Evolutionary conservation across 1,139 yeast species (phyloP).

Genomic region (Hyphopichia wangnamkhiaoensis): DNA sequence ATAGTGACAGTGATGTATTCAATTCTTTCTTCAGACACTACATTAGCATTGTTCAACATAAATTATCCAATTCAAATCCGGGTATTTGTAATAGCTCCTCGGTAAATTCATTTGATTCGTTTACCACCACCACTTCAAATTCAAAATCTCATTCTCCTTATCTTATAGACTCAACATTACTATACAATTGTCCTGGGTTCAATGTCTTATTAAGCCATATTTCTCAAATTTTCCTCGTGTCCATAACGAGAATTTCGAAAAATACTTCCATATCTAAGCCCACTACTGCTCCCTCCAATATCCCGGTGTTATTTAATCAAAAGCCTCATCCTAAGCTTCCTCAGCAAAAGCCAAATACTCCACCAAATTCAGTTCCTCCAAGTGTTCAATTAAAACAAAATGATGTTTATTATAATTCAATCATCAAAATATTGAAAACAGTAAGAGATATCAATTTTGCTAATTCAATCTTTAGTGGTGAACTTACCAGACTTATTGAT

Average conservation of each 20-base stretch:
- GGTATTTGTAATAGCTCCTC: no score
- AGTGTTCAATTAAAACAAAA: slow-evolving; percentile 18
- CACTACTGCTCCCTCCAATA: slow-evolving; percentile 15
- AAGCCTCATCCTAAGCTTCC: slow-evolving; percentile 15
- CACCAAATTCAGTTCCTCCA: slow-evolving; percentile 10
- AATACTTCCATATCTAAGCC: slow-evolving; percentile 12
- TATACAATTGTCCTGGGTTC: slow-evolving; percentile 36
- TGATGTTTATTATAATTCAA: slow-evolving; percentile 38
- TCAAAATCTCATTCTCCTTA: background rate
- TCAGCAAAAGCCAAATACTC: slow-evolving; percentile 5
- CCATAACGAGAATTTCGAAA: slow-evolving; percentile 33
- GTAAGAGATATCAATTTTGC: slow-evolving; percentile 46
- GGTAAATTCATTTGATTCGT: slow-evolving; percentile 30
- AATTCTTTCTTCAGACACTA: slow-evolving; percentile 77
- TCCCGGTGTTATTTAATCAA: slow-evolving; percentile 6
- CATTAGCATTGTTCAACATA: slow-evolving; percentile 18
- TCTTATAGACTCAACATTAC: background rate
- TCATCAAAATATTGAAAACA: slow-evolving; percentile 44
- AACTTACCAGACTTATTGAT: slow-evolving; percentile 24
- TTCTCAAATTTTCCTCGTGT: slow-evolving; percentile 36
- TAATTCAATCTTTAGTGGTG: slow-evolving; percentile 4
- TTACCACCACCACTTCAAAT: slow-evolving; percentile 17
- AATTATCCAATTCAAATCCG: slow-evolving; percentile 10
- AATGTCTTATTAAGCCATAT: slow-evolving; percentile 39
- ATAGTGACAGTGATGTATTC: slow-evolving; percentile 64